Conservation (phyloP, 2,329 filamentous ascomycete species). For the Aspergillus vadensis region DNA sequence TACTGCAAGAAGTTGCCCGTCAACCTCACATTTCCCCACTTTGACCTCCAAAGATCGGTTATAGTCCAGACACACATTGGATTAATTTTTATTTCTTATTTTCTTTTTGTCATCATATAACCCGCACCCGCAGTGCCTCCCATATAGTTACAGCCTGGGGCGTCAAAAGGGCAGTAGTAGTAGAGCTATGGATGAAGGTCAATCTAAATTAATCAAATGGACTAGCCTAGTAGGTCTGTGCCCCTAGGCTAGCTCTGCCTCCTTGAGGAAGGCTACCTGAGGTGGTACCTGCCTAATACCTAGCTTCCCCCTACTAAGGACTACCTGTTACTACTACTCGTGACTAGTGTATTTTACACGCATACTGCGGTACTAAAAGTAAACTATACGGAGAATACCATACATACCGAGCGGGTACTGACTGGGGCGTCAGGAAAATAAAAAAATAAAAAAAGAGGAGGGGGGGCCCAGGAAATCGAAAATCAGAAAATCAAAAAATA, state of each 20-base stretch:
- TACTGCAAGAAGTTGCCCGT: conserved; percentile 14
- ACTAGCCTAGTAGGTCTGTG: conserved; percentile 2
- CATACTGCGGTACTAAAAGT: not conserved
- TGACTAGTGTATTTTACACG: not conserved
- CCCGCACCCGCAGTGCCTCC: not conserved
- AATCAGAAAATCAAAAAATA: conserved; percentile 12
- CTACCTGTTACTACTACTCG: not conserved
- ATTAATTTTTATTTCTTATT: not conserved
- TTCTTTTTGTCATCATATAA: not conserved
- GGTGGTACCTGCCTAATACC: conserved; percentile 2
- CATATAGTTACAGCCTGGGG: not conserved
- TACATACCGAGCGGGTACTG: conserved; percentile 8
- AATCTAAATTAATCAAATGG: not conserved
- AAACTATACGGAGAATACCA: not conserved
- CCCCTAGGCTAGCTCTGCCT: not conserved
- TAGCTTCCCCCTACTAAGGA: not conserved
- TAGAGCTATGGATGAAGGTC: not conserved
- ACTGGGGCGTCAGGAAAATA: not conserved
- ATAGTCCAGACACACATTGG: not conserved
- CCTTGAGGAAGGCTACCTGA: not conserved
- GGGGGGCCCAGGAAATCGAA: not conserved
- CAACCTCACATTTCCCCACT: conserved; percentile 8
- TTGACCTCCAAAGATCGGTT: conserved; percentile 6
- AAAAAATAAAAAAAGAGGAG: not conserved
- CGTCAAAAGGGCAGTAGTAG: not conserved